Base-by-base conservation (phyloP, 208 protist species). In the Crithidia sp. region DNA sequence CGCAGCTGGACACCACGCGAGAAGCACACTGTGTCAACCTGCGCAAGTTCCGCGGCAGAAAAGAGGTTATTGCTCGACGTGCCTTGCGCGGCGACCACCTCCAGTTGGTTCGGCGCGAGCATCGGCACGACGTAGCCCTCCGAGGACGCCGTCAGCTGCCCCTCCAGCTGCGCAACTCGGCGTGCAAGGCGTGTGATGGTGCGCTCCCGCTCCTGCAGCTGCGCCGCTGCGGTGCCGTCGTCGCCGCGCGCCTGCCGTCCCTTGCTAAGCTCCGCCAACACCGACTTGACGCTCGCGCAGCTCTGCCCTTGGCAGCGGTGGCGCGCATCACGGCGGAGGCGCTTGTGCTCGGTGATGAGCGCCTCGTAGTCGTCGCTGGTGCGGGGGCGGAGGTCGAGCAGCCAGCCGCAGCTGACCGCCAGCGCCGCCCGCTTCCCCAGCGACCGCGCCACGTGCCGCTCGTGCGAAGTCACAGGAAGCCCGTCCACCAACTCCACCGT, bases 351-450 rank as follows among this genome's bases (percentile, higher is more conserved):
- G 47, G 58, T 54, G 61, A 89, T 88, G 43, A 90, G 77, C 17
- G 68, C 74, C 4, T 82, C 70, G 77, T 90, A 93, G 28, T 84
- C 84, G 12, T 76, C 73, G 28, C 52, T 45, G 17, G 78, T 74
- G 17, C 85, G 78, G 0, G 83, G 74, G 19, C 75, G 65, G 53
- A 85, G 58, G 62, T 93, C 85, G 47, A 91, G 67, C 41, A 89
- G 73, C 90, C 92, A 95, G 12, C 89, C 92, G 71, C 88, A 90
- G 57, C 89, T 94, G 9, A 95, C 85, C 9, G 89, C 89, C 9
- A 96, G 65, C 4, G 89, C 89, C 1, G 86, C 86, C 39, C 76
- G 54, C 52, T 79, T 62, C 13, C 82, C 83, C 43, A 86, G 56
- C 5, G 57, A 14, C 3, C 80, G 67, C 14, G 89, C 90, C 4